These are phyloP conservation scores for Neodidymelliopsis sp. DNA, from an alignment of 2,329 filamentous ascomycete species.

Conservation along the genomic window DNA sequence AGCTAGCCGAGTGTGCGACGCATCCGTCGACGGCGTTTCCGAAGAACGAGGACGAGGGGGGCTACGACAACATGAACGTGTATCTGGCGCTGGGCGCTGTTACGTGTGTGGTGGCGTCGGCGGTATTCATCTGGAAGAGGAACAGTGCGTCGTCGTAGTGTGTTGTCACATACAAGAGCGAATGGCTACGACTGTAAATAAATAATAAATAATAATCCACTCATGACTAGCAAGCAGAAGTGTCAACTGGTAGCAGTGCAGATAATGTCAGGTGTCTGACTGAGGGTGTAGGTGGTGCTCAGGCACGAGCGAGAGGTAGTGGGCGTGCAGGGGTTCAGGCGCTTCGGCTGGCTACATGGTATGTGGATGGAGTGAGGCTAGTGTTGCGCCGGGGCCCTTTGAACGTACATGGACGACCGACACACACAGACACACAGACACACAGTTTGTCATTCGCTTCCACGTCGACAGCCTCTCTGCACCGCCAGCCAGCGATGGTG, in stretches of 20 bases:
- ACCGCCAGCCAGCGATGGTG: conserved; percentile 18
- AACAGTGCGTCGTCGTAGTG: conserved; percentile 33
- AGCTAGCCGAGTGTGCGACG: conserved; percentile 87
- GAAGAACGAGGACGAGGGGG: conserved; percentile 80
- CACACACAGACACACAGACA: not conserved
- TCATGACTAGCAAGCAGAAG: not conserved
- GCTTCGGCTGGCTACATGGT: conserved; percentile 8
- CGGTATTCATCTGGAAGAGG: conserved; percentile 67
- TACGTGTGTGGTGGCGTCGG: conserved; percentile 65
- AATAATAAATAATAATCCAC: conserved; percentile 12
- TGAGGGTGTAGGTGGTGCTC: too few species aligned
- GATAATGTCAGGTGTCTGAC: too few species aligned
- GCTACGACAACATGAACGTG: conserved; percentile 80
- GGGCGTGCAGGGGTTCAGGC: conserved; percentile 7
- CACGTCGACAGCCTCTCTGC: conserved; percentile 6
- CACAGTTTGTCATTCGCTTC: conserved; percentile 2
- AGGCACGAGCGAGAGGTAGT: conserved; percentile 9
- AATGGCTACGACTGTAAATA: not conserved
- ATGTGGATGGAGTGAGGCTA: conserved; percentile 1
- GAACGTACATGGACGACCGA: conserved; percentile 3
- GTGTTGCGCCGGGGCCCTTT: conserved; percentile 8
- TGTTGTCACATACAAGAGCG: too few species aligned
- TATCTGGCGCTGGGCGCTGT: conserved; percentile 84
- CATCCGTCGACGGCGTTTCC: conserved; percentile 89
- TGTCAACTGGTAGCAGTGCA: too few species aligned